phyloP scores from a whole-genome alignment of 2,329 filamentous ascomycete genomes.

The Beauveria scarabaeidicola region DNA sequence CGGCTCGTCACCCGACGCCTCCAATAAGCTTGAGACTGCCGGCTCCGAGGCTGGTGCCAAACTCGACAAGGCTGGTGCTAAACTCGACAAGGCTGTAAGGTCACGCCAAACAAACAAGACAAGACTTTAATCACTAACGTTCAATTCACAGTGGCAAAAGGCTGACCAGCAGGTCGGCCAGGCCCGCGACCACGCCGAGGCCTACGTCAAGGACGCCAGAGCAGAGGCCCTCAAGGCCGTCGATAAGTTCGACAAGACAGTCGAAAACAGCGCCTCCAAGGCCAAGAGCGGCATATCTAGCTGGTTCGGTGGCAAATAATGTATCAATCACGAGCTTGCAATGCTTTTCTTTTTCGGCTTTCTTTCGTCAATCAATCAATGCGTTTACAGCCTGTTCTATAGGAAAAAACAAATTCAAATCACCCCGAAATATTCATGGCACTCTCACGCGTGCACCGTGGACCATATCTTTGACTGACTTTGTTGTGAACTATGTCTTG shows the following conservation, averaged over 20 bases:
- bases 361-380: background rate
- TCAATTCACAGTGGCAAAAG: constrained; percentile 33
- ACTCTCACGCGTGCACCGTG: background rate
- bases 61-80: constrained; percentile 50
- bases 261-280: constrained; percentile 69
- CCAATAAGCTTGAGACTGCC: constrained; percentile 51
- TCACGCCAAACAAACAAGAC: background rate
- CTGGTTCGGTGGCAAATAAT: constrained; percentile 65
- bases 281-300: constrained; percentile 75
- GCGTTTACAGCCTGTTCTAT: background rate
- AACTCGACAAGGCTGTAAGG: constrained; percentile 62
- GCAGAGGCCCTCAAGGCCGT: constrained; percentile 62
- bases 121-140: constrained; percentile 1
- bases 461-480: background rate
- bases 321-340: constrained; percentile 8
- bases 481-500: background rate
- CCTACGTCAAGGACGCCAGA: constrained; percentile 54
- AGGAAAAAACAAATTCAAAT: background rate
- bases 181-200: constrained; percentile 51
- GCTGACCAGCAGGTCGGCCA: constrained; percentile 54
- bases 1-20: constrained; percentile 43
- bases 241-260: constrained; percentile 73
- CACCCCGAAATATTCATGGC: background rate
- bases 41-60: constrained; percentile 45
- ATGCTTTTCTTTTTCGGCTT: background rate